phyloP scores from a whole-genome alignment of 495 filamentous ascomycete genomes.

The Chlorociboria aeruginascens region DNA sequence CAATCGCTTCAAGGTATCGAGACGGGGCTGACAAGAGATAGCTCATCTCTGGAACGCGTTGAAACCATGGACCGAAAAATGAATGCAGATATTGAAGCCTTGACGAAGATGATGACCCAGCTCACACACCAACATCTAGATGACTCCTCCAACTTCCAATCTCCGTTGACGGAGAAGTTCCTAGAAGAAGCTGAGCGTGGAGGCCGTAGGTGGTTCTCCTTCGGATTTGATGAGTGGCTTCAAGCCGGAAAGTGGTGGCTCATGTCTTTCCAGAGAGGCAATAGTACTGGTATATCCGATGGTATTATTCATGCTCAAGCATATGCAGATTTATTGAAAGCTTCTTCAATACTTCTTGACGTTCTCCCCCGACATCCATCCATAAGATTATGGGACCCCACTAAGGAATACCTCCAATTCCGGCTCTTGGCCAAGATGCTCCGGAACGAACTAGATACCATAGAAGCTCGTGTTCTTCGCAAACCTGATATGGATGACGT shows the following conservation, averaged over 20 bases:
- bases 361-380: not conserved
- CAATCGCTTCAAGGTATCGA: not conserved
- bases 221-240: not conserved
- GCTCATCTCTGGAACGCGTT: not conserved
- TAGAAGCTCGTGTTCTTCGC: not conserved
- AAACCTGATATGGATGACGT: not conserved
- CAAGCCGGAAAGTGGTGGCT: not conserved
- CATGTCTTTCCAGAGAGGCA: not conserved
- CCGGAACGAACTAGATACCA: not conserved
- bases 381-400: not conserved
- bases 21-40: not conserved
- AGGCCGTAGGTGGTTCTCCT: not conserved
- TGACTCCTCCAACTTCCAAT: not conserved
- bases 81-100: not conserved
- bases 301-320: not conserved
- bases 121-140: not conserved
- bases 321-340: not conserved
- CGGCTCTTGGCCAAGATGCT: not conserved
- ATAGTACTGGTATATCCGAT: not conserved
- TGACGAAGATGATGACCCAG: not conserved
- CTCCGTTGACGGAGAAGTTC: not conserved
- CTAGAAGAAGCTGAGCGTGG: not conserved
- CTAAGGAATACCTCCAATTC: not conserved
- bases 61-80: not conserved
- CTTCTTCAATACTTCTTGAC: not conserved